Evolutionary conservation across 805 yeast genomes (phyloP).

Genomic region (Suhomyces sp.): DNA sequence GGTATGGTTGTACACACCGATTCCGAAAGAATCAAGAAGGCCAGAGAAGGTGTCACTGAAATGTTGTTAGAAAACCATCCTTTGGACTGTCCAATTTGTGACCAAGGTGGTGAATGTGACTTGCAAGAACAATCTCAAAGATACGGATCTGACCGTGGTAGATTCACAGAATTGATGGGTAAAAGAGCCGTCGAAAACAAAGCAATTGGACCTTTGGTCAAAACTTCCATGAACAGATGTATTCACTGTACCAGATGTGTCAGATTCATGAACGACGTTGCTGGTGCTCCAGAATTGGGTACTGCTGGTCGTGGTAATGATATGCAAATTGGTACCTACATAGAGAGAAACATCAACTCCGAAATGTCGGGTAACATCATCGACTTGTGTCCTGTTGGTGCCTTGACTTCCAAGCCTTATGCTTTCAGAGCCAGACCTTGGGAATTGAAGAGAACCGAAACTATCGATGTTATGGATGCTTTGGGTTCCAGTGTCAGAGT

Average conservation of each 20-base stretch:
- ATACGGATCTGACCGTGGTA: conserved; percentile 83
- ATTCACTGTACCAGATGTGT: conserved; percentile 92
- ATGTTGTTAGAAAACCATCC: conserved; percentile 88
- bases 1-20: conserved; percentile 87
- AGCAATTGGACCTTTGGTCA: conserved; percentile 84
- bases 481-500: conserved; percentile 80
- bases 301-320: conserved; percentile 89
- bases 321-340: conserved; percentile 86
- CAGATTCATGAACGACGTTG: conserved; percentile 84
- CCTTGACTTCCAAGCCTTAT: conserved; percentile 84
- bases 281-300: conserved; percentile 91
- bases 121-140: conserved; percentile 83
- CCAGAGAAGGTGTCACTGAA: conserved; percentile 89
- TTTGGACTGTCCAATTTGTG: conserved; percentile 88
- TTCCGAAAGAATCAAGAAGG: conserved; percentile 72
- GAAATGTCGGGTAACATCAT: conserved; percentile 85
- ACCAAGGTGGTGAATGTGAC: conserved; percentile 94
- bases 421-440: conserved; percentile 93
- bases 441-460: conserved; percentile 87
- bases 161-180: conserved; percentile 77
- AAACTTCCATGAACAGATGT: conserved; percentile 90
- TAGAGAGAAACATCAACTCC: conserved; percentile 78
- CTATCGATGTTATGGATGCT: conserved; percentile 81
- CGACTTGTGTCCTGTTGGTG: conserved; percentile 91
- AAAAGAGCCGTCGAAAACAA: conserved; percentile 89